These are phyloP conservation scores for Halophytophthora polymorphica DNA, from an alignment of 352 stramenopile species.

Conservation along the genomic window DNA sequence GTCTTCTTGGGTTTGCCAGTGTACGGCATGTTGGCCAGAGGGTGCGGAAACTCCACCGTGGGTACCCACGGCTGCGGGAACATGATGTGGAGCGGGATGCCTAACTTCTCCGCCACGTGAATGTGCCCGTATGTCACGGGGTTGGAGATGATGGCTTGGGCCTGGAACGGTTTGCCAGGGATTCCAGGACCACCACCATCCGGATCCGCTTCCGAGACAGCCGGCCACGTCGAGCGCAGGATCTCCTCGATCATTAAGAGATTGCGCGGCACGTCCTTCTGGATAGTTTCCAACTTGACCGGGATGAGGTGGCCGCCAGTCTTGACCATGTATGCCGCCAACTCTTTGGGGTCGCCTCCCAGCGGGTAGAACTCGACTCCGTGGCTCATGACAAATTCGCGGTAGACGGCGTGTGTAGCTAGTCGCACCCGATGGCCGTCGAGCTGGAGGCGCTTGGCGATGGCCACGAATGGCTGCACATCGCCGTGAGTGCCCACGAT, in stretches of 20 bases:
- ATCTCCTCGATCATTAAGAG: conserved; percentile 91
- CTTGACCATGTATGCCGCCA: conserved; percentile 91
- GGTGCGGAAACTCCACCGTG: conserved; percentile 89
- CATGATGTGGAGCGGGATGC: conserved; percentile 93
- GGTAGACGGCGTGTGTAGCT: conserved; percentile 87
- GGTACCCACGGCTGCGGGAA: conserved; percentile 90
- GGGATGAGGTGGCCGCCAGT: conserved; percentile 77
- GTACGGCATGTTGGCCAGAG: conserved; percentile 84
- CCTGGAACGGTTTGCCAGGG: conserved; percentile 63
- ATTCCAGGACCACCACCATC: conserved; percentile 49
- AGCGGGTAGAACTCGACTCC: conserved; percentile 81
- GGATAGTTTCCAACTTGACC: conserved; percentile 53
- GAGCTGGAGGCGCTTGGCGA: conserved; percentile 78
- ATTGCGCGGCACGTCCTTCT: conserved; percentile 79
- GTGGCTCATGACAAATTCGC: conserved; percentile 75
- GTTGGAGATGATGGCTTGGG: conserved; percentile 94
- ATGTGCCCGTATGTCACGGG: conserved; percentile 91
- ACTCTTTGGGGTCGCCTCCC: conserved; percentile 67
- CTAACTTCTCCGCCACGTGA: conserved; percentile 90
- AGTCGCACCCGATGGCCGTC: conserved; percentile 90
- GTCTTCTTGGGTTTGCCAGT: conserved; percentile 44
- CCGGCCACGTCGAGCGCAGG: conserved; percentile 84
- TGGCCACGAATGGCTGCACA: conserved; percentile 83
- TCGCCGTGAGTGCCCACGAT: conserved; percentile 88
- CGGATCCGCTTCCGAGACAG: conserved; percentile 73